Evolutionary conservation across 192 early-diverging fungal species (phyloP).

Genomic region (Coemansia sp.): DNA sequence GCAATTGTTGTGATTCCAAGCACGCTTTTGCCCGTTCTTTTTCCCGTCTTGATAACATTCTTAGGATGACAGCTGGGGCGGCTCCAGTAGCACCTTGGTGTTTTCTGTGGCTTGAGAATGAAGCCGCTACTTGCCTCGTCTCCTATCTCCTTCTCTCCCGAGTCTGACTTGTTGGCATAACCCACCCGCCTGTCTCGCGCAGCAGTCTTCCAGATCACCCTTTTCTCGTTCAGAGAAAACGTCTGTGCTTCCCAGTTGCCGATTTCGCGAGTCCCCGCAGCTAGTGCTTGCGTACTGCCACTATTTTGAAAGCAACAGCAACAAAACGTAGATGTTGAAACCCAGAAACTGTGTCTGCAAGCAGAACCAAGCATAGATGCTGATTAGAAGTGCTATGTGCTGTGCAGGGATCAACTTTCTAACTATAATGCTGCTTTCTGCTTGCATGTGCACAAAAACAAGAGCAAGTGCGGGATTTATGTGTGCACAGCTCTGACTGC

Average conservation of each 20-base stretch:
- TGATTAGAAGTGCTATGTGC: not conserved
- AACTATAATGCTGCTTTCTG: not conserved
- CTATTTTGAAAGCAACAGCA: too few relatives aligned
- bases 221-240: not conserved
- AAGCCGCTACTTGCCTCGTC: not conserved
- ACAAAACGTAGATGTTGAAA: too few relatives aligned
- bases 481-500: not conserved
- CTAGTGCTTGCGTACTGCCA: not conserved
- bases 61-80: not conserved
- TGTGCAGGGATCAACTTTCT: not conserved
- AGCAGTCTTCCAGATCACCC: not conserved
- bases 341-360: too few relatives aligned
- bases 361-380: not conserved
- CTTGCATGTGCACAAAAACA: not conserved
- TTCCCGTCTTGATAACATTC: not conserved
- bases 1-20: conserved; percentile 1
- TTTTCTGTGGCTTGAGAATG: conserved; percentile 10
- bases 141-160: not conserved
- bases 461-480: not conserved
- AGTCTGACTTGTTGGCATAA: too few relatives aligned
- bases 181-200: too few relatives aligned
- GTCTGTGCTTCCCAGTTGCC: not conserved
- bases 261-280: not conserved
- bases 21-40: not conserved
- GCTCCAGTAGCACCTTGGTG: not conserved